Evolutionary conservation across 2,329 filamentous ascomycete genomes (phyloP), one percentile per base, ranked within the genome.

Genomic region (Neonectria neomacrospora): DNA sequence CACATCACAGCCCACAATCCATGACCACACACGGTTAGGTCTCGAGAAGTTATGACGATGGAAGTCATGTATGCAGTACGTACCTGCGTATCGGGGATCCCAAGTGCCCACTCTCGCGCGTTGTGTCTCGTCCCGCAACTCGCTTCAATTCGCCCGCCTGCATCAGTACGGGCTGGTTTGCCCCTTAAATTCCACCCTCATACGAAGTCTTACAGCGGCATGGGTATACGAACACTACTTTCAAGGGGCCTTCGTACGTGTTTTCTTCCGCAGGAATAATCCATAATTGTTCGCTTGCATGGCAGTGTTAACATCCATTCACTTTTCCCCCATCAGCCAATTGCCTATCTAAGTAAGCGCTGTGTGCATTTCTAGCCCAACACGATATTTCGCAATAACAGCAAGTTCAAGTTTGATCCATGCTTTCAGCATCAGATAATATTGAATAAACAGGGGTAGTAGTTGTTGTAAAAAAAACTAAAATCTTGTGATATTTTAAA

Each of bases 181-280:
- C 45, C 47, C 45, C 45, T 48, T 48, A 48, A 48, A 48, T 48
- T 18, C 45, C 45, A 26, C 26, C 45, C 9, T 30, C 23, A 48
- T 28, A 28, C 26, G 23, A 22, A 18, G 26, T 16, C 45, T n/a
- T 28, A 30, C 16, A n/a, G n/a, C 18, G 16, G 16, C 23, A 48
- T 30, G 26, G 10, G 28, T 48, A 11, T 48, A n/a, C 23, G 14
- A 48, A 5, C 23, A 28, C 6, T 26, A 6, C 23, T 26, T 26
- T 26, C 23, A 26, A 26, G 23, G 23, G 23, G 6, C 23, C 6
- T 26, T 26, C 23, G n/a, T n/a, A n/a, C n/a, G n/a, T n/a, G n/a
- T 18, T 11, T 32, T 32, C 30, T 14, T 11, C 9, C 30, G 30
- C 30, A 32, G 30, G 30, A 32, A 32, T 32, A 32, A 32, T 11